Evolutionary conservation across 768 basidiomycete species (phyloP), one percentile per base, ranked within the genome.

Genomic region (Pleurotus cornucopiae): DNA sequence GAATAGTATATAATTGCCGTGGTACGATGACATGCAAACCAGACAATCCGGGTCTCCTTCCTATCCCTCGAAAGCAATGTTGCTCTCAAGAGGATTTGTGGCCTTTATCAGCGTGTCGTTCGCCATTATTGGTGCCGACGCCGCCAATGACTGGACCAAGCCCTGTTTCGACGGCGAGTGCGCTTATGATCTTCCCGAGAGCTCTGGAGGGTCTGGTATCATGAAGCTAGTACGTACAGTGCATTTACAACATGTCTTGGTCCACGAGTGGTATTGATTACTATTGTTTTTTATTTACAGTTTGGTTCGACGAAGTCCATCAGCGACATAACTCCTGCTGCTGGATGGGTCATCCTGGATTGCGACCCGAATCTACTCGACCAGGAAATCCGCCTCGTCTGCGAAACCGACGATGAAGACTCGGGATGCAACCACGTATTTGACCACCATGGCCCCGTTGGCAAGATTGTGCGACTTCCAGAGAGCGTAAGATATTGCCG

Each of bases 391-490:
- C 46, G 46, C 21, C 46, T 47, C 13, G 46, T 47, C 5, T 47
- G 46, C 5, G 23, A 47, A 47, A 47, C 46, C 14, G 46, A 47
- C 13, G 18, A 47, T 5, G 46, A 14, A 14, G 63, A 66, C 7
- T 56, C 62, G 18, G 64, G 65, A 6, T 81, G 78, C 62, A 63
- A 65, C 20, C 76, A 77, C 52, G 64, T 80, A 9, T 76, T 69
- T 56, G 58, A 61, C 37, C 63, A 67, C 26, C 62, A 61, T 38
- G 73, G 74, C 16, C 71, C 78, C 0, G 74, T 69, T 13, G 75
- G 73, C 57, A 82, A 78, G 58, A 64, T 84, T 18, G 80, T 83
- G 23, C 72, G 81, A 12, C 63, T 84, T 5, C 82, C 83, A 3
- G 74, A 82, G 60, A 69, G 68, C 48, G 82, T 82, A 54, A 48